Percentiles rank a stretch among this genome's conserved stretches.
Evolutionary conservation across 2,329 filamentous ascomycete species (phyloP).

Genomic region (Scytalidium sp.): DNA sequence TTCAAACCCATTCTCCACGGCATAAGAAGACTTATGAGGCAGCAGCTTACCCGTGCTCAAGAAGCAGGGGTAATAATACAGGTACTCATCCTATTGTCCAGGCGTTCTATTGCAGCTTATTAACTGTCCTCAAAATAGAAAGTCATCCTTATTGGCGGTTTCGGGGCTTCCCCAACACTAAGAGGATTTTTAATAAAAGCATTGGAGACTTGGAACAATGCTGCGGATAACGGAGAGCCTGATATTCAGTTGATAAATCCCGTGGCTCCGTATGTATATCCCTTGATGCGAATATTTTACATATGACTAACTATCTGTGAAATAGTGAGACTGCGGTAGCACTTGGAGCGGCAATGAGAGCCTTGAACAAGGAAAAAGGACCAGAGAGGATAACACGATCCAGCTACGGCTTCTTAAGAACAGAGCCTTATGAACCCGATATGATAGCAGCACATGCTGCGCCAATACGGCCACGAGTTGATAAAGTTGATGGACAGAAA

Average conservation of each 20-base stretch:
- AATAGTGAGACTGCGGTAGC: conserved; percentile 13
- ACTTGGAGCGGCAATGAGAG: conserved; percentile 14
- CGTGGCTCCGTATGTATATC: background rate
- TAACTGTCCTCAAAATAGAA: conserved; percentile 9
- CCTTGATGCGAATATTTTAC: background rate
- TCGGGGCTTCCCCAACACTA: conserved; percentile 17
- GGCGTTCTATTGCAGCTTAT: background rate
- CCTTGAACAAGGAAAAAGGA: conserved; percentile 15
- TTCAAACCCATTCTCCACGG: background rate
- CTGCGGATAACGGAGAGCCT: background rate
- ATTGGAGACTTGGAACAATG: background rate
- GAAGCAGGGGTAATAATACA: background rate
- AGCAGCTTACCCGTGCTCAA: background rate
- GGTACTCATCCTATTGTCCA: background rate
- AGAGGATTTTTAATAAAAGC: conserved; percentile 5
- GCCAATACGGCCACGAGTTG: background rate
- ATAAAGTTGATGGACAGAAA: conserved; percentile 9
- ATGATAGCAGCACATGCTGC: conserved; percentile 1
- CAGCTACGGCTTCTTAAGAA: conserved; percentile 14
- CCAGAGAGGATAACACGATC: conserved; percentile 10
- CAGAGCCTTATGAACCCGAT: conserved; percentile 8
- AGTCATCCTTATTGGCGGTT: conserved; percentile 20
- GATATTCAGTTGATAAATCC: background rate
- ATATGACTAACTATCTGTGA: background rate
- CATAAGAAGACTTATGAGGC: background rate